Base-by-base conservation (phyloP, 257 asterid genomes). In the Scutellaria galericulata region DNA sequence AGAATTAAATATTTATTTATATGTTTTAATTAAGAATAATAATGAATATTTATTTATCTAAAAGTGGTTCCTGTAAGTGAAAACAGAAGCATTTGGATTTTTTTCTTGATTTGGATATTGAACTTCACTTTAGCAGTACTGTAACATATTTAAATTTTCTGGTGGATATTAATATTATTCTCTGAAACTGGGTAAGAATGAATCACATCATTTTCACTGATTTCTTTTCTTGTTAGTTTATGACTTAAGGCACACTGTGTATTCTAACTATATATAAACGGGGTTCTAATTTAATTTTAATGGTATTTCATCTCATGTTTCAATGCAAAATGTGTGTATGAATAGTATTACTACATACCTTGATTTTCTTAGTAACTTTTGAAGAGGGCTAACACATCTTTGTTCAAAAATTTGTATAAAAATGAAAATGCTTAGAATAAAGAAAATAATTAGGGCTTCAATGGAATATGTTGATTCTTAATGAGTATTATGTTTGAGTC, bases 61-160 rank as follows among this genome's bases (percentile, higher is more conserved):
- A 61, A 62, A 67, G 7, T 71, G 66, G 80, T 46, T 56, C 44
- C 75, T 77, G 82, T 59, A 47, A 70, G 70, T 59, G 67, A 47
- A 63, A 80, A 70, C 71, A 73, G 75, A 70, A 77, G 77, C 70
- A 59, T 64, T 71, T 75, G 66, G 74, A 65, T 20, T 20, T 31
- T 75, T 80, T 76, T 42, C 80, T 70, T 76, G 66, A 76, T 80
- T 73, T 45, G 45, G 77, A 46, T 5, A 57, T 31, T 2, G 5
- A 31, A 31, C 37, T 31, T 31, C 37, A 31, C 37, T 31, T 31
- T 31, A 31, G 35, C 35, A 27, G 37, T 31, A 31, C 2, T 47
- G 12, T 40, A 22, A 46, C 14, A 40, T 5, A 61, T 61, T 31
- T 61, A 39, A 61, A 24, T 10, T 70, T 56, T 70, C 24, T 55